Percentiles rank a stretch among this genome's conserved stretches.
phyloP scores from a whole-genome alignment of 1,284 basidiomycete species.

The Lentinus polychrous region DNA sequence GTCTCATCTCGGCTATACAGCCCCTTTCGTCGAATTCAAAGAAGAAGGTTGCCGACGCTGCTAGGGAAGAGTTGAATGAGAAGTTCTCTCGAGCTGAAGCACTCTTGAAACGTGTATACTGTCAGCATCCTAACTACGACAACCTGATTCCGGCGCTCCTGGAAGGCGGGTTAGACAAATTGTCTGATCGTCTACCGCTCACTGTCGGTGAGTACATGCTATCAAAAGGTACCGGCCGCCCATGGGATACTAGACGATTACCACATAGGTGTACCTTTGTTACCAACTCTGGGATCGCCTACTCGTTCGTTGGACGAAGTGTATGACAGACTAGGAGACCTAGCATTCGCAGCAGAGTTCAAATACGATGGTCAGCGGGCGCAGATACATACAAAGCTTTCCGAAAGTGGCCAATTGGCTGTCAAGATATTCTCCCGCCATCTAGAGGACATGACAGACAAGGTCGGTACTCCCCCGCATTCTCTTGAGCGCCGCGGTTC shows the following conservation, averaged over 20 bases:
- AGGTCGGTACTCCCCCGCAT: constrained; percentile 36
- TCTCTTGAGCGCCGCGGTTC: constrained; percentile 3
- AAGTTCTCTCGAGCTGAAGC: constrained; percentile 53
- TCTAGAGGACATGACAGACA: constrained; percentile 88
- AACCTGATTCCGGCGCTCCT: constrained; percentile 68
- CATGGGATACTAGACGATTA: background rate
- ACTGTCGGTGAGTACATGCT: constrained; percentile 58
- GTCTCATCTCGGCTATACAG: constrained; percentile 33
- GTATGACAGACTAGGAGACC: constrained; percentile 61
- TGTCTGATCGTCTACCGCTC: constrained; percentile 65
- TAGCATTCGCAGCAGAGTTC: constrained; percentile 86
- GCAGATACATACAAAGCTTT: constrained; percentile 69
- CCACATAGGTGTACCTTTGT: constrained; percentile 56
- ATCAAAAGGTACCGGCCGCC: constrained; percentile 14
- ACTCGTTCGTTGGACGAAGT: constrained; percentile 82
- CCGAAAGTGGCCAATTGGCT: constrained; percentile 34
- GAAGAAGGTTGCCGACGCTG: constrained; percentile 37
- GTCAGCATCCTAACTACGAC: constrained; percentile 85
- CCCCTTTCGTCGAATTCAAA: constrained; percentile 32
- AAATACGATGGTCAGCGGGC: constrained; percentile 90
- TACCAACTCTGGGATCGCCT: constrained; percentile 76
- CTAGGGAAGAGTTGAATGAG: constrained; percentile 37
- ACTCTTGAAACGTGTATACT: constrained; percentile 71
- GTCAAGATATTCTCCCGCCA: constrained; percentile 84
- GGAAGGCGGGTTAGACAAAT: constrained; percentile 50